Evolutionary conservation across 2,329 filamentous ascomycete species (phyloP).

Genomic region (Pseudofabraea citricarpa): DNA sequence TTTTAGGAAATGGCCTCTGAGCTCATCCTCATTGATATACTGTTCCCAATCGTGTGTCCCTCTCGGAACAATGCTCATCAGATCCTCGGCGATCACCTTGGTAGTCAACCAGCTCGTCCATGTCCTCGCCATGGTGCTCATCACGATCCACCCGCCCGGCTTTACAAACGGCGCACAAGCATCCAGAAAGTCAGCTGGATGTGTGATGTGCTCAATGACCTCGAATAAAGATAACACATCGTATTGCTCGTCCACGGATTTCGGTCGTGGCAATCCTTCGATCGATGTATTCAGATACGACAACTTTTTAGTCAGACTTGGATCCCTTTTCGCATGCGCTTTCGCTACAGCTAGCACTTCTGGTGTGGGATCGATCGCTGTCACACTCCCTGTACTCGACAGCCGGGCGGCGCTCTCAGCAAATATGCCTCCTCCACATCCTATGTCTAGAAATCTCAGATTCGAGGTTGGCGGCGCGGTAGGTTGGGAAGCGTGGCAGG

Average conservation of each 20-base stretch:
- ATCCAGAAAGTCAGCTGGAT: slow-evolving; percentile 69
- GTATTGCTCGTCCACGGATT: slow-evolving; percentile 43
- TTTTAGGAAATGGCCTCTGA: slow-evolving; percentile 51
- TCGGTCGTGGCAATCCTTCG: slow-evolving; percentile 56
- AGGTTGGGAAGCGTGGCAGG: slow-evolving; percentile 58
- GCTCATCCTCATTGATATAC: slow-evolving; percentile 84
- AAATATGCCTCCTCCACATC: slow-evolving; percentile 95
- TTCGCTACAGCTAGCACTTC: slow-evolving; percentile 72
- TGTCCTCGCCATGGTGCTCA: slow-evolving; percentile 88
- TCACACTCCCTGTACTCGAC: slow-evolving; percentile 56
- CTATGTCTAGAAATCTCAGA: slow-evolving; percentile 80
- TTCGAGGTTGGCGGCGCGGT: slow-evolving; percentile 34
- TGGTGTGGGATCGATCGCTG: slow-evolving; percentile 73
- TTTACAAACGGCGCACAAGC: slow-evolving; percentile 70
- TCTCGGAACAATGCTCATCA: slow-evolving; percentile 79
- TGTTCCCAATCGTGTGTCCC: slow-evolving; percentile 97
- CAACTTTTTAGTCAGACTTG: slow-evolving; percentile 58
- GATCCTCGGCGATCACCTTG: slow-evolving; percentile 84
- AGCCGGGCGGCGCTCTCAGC: slow-evolving; percentile 79
- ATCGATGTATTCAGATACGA: slow-evolving; percentile 72
- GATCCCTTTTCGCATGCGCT: slow-evolving; percentile 71
- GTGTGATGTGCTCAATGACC: slow-evolving; percentile 87
- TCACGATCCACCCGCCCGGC: slow-evolving; percentile 88
- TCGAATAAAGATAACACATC: slow-evolving; percentile 89
- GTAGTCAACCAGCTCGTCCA: slow-evolving; percentile 89